Evolutionary conservation across 371 early-diverging fungal species (phyloP).

Genomic region (Rhizopus microsporus): DNA sequence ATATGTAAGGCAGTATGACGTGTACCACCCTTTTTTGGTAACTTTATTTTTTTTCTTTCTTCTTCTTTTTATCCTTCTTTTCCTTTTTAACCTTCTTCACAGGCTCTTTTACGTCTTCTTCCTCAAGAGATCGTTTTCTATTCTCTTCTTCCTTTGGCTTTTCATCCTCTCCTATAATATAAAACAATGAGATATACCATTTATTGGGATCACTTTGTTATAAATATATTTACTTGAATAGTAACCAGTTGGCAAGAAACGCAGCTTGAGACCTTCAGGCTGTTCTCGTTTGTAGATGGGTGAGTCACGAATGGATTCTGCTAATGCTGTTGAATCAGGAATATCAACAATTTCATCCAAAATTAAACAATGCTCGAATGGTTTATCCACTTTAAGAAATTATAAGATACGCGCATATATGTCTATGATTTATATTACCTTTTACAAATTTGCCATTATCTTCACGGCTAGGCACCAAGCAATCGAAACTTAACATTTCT

Average conservation of each 20-base stretch:
- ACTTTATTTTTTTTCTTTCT: slow-evolving; percentile 20
- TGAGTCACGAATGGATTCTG: slow-evolving; percentile 37
- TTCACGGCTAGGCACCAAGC: slow-evolving; percentile 37
- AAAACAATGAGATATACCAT: background rate
- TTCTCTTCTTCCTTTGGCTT: slow-evolving; percentile 20
- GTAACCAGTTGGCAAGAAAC: slow-evolving; percentile 50
- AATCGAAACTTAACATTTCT: slow-evolving; percentile 49
- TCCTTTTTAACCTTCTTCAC: slow-evolving; percentile 20
- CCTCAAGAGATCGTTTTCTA: slow-evolving; percentile 7
- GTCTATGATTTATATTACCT: slow-evolving; percentile 24
- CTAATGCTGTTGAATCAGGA: slow-evolving; percentile 41
- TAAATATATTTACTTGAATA: slow-evolving; percentile 29
- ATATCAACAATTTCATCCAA: slow-evolving; percentile 46
- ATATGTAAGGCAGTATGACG: slow-evolving; percentile 6
- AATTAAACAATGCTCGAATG: slow-evolving; percentile 37
- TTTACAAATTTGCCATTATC: slow-evolving; percentile 35
- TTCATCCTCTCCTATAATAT: slow-evolving; percentile 6
- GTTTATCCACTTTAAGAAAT: slow-evolving; percentile 37
- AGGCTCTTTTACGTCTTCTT: slow-evolving; percentile 13
- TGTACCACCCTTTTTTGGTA: background rate
- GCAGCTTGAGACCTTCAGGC: slow-evolving; percentile 49
- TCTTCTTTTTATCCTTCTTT: slow-evolving; percentile 19
- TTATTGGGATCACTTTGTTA: background rate
- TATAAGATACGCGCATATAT: background rate
- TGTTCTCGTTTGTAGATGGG: slow-evolving; percentile 45